phyloP scores from a whole-genome alignment of 73 alveolate genomes.

The Paraurostyla sp. region DNA sequence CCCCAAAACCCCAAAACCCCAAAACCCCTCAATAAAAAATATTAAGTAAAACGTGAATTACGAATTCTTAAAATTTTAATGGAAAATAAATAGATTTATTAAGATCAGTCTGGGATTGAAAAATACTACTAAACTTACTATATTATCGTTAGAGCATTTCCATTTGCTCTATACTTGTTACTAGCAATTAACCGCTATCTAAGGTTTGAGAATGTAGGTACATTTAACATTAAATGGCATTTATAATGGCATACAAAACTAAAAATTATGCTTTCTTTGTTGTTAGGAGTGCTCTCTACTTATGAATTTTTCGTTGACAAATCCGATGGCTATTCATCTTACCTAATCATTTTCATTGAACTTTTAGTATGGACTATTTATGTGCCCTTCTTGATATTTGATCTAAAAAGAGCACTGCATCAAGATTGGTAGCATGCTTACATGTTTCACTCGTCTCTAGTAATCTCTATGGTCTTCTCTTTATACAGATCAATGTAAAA shows the following conservation, averaged over 20 bases:
- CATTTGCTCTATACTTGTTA: neutral
- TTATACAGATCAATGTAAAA: neutral
- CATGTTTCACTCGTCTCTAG: neutral
- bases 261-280: neutral
- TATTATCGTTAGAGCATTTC: too few species aligned
- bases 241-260: slow-evolving; percentile 17
- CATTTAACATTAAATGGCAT: slow-evolving; percentile 23
- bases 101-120: too few species aligned
- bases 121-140: too few species aligned
- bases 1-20: too few species aligned
- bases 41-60: too few species aligned
- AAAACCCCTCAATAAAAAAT: too few species aligned
- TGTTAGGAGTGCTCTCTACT: neutral
- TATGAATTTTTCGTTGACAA: neutral
- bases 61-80: too few species aligned
- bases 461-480: neutral
- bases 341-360: neutral
- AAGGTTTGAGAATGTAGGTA: slow-evolving; percentile 17
- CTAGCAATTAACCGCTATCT: slow-evolving; percentile 1
- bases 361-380: neutral
- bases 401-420: slow-evolving; percentile 6
- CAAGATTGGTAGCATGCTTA: slow-evolving; percentile 10
- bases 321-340: neutral
- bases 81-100: too few species aligned
- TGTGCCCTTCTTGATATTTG: slow-evolving; percentile 19